phyloP scores from a whole-genome alignment of 768 basidiomycete genomes.

The Lyophyllum semitale region DNA sequence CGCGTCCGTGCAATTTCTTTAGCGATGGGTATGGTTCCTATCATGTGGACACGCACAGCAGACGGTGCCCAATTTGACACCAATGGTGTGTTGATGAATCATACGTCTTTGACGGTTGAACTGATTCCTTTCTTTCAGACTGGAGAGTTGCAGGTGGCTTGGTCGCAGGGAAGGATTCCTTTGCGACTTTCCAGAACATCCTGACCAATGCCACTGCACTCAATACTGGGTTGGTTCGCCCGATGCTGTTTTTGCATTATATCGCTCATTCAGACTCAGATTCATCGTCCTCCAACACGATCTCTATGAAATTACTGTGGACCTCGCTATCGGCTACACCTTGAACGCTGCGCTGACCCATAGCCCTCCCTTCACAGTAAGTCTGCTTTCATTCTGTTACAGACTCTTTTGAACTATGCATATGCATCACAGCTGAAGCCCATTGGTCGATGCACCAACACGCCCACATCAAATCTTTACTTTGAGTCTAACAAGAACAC shows the following conservation, averaged over 20 bases:
- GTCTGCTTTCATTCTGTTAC: slow-evolving; percentile 13
- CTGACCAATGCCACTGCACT: slow-evolving; percentile 65
- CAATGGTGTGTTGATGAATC: slow-evolving; percentile 48
- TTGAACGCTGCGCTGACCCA: slow-evolving; percentile 73
- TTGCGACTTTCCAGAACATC: slow-evolving; percentile 72
- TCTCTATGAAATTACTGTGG: slow-evolving; percentile 81
- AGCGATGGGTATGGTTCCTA: slow-evolving; percentile 89
- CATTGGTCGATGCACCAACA: slow-evolving; percentile 76
- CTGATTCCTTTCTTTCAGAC: slow-evolving; percentile 43
- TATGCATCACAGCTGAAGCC: slow-evolving; percentile 62
- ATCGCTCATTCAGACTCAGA: slow-evolving; percentile 30
- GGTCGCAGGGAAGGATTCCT: slow-evolving; percentile 66
- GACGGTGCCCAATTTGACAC: slow-evolving; percentile 65
- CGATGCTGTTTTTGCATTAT: neutral
- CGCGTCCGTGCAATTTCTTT: slow-evolving; percentile 88
- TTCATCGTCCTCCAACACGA: slow-evolving; percentile 93
- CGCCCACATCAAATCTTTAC: slow-evolving; percentile 71
- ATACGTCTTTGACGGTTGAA: neutral
- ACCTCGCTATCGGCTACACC: slow-evolving; percentile 88
- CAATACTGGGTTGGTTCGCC: slow-evolving; percentile 52
- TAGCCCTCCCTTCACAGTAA: slow-evolving; percentile 65
- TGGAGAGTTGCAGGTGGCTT: slow-evolving; percentile 85
- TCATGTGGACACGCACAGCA: slow-evolving; percentile 83
- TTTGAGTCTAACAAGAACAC: slow-evolving; percentile 78
- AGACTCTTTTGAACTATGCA: neutral